Conservation (phyloP, 2,329 filamentous ascomycete genomes). For the Paraphoma sp. region DNA sequence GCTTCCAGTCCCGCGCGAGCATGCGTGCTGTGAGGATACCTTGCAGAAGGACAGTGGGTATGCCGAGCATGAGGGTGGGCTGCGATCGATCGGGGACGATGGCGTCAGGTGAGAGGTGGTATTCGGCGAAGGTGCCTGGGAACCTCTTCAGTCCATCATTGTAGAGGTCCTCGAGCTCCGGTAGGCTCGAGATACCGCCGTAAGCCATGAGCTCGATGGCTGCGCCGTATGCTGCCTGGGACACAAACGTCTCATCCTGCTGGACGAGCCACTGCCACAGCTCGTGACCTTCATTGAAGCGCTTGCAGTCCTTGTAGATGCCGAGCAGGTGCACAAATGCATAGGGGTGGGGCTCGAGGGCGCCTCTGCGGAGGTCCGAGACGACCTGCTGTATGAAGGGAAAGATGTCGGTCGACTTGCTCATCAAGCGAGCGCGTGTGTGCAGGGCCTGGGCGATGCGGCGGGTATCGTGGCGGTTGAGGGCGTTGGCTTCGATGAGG, state of each 20-base stretch:
- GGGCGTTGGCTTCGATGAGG: constrained; percentile 14
- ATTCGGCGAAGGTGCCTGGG: constrained; percentile 54
- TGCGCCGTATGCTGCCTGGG: constrained; percentile 54
- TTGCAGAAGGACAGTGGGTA: constrained; percentile 54
- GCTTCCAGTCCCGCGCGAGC: constrained; percentile 53
- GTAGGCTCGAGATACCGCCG: constrained; percentile 45
- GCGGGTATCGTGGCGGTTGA: constrained; percentile 32
- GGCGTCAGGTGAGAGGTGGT: constrained; percentile 56
- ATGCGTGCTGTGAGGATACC: constrained; percentile 58
- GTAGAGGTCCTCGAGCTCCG: constrained; percentile 56
- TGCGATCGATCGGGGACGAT: constrained; percentile 53
- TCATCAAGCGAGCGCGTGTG: constrained; percentile 32
- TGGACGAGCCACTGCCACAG: constrained; percentile 58
- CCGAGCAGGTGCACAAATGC: constrained; percentile 56
- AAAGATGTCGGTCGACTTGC: constrained; percentile 15
- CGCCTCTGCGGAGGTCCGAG: constrained; percentile 46
- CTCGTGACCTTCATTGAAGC: constrained; percentile 44
- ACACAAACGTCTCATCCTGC: constrained; percentile 52
- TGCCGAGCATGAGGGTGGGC: constrained; percentile 37
- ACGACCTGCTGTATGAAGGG: constrained; percentile 48
- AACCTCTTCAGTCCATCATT: constrained; percentile 54
- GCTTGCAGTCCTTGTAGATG: constrained; percentile 54
- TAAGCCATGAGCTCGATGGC: constrained; percentile 58
- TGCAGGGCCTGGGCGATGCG: constrained; percentile 48
- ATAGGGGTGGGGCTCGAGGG: constrained; percentile 43